These are phyloP conservation scores for Trichoderma simmonsii DNA, from an alignment of 2,329 filamentous ascomycete species.

Conservation along the genomic window DNA sequence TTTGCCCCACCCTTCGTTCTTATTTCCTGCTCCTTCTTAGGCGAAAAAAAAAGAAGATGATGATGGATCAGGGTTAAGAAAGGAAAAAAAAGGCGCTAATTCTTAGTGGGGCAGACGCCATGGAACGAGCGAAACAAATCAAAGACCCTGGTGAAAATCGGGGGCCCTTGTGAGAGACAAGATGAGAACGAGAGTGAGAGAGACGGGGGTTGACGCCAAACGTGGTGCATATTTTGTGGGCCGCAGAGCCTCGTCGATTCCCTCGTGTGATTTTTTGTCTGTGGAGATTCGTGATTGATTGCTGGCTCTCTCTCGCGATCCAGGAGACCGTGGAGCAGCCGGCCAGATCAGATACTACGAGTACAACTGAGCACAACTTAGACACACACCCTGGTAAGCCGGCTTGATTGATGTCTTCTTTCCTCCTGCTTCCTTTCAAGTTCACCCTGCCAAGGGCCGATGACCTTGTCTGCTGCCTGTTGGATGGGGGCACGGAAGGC, in stretches of 20 bases:
- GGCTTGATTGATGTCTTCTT: not conserved
- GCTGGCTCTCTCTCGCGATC: not conserved
- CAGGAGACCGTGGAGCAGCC: not conserved
- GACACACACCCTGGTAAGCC: constrained; percentile 5
- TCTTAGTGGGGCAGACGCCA: not conserved
- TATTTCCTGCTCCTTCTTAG: not conserved
- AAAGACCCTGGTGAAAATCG: constrained; percentile 7
- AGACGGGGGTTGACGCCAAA: not conserved
- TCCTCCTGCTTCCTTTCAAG: not conserved
- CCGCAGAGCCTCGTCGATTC: constrained; percentile 19
- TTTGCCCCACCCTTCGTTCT: not conserved
- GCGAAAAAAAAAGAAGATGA: not conserved
- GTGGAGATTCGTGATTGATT: not conserved
- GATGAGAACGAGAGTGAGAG: not conserved
- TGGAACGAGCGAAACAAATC: not conserved
- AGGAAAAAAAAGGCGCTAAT: not conserved
- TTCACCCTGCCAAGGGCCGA: not conserved
- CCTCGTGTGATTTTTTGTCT: not conserved
- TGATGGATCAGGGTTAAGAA: not conserved
- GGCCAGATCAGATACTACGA: not conserved
- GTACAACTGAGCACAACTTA: constrained; percentile 9
- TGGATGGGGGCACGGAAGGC: not conserved
- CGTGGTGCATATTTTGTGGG: constrained; percentile 17
- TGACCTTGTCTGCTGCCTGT: not conserved
- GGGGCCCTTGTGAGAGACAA: not conserved